Evolutionary conservation across 805 yeast species (phyloP).

Genomic region (Candida parachauliodes): DNA sequence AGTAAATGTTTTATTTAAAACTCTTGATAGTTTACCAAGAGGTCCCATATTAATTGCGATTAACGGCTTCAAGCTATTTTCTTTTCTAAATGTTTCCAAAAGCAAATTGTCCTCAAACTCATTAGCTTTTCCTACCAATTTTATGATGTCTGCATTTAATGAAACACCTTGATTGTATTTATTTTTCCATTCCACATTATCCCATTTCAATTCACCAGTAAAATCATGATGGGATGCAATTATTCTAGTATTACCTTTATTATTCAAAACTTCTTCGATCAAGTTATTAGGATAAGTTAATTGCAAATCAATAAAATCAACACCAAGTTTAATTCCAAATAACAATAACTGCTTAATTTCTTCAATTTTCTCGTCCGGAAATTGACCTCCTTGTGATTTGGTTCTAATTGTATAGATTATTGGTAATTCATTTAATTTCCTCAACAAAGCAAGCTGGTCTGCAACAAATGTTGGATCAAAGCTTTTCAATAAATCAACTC

Average conservation of each 20-base stretch:
- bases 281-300: constrained; percentile 60
- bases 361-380: constrained; percentile 56
- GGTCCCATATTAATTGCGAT: constrained; percentile 82
- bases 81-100: constrained; percentile 64
- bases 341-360: constrained; percentile 48
- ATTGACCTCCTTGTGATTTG: constrained; percentile 74
- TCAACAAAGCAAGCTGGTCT: constrained; percentile 66
- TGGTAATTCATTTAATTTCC: constrained; percentile 65
- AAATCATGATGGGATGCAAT: constrained; percentile 85
- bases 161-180: constrained; percentile 64
- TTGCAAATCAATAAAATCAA: constrained; percentile 79
- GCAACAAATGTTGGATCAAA: constrained; percentile 56
- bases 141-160: constrained; percentile 68
- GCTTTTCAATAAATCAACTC: constrained; percentile 67
- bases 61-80: constrained; percentile 58
- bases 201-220: constrained; percentile 61
- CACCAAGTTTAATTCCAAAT: constrained; percentile 72
- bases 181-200: constrained; percentile 66
- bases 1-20: constrained; percentile 69
- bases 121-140: constrained; percentile 78
- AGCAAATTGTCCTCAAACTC: constrained; percentile 62
- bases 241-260: constrained; percentile 60
- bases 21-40: constrained; percentile 74
- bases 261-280: constrained; percentile 47
- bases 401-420: constrained; percentile 81